Evolutionary conservation across 805 yeast genomes (phyloP), one percentile per base, ranked within the genome.

Genomic region (Saturnispora galanensis): DNA sequence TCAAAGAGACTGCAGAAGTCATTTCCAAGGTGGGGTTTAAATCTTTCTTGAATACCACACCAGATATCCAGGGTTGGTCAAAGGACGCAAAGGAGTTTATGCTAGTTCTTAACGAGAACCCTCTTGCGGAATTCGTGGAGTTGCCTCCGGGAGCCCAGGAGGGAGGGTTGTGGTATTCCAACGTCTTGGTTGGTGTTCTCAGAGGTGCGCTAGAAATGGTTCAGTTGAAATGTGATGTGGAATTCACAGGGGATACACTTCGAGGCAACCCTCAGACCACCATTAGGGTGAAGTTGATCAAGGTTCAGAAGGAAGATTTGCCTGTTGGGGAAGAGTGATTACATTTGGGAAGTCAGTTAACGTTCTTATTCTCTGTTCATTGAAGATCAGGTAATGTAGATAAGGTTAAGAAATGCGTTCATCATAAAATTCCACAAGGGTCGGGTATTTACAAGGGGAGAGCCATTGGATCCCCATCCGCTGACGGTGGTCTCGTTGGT

Each of bases 131-230:
- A 59, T 93, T 89, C 67, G 98, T 93, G 3, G 97, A 93, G 61
- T 70, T 93, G 39, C 97, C 97, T 0, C 80, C 76, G 58, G 95
- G 84, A 54, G 46, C 26, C 26, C 26, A 21, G 26, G 26, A 37
- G 9, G 74, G 74, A 50, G 86, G 83, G 55, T 67, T 93, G 42
- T 93, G 98, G 97, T 93, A 89, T 59, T 84, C 95, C 1, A 94
- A 93, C 56, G 74, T 93, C 3, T 66, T 88, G 21, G 84, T 89
- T 50, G 98, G 98, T 13, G 93, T 93, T 3, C 64, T 93, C 41
- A 76, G 86, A 47, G 97, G 97, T 4, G 88, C 95, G 0, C 66
- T 93, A 41, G 96, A 89, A 57, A 90, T 89, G 96, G 95, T 93
- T 3, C 98, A 93, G 58, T 66, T 93, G 55, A 95, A 89, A 47